Conservation (phyloP, 768 basidiomycete species). For the Leucogyrophana mollusca region DNA sequence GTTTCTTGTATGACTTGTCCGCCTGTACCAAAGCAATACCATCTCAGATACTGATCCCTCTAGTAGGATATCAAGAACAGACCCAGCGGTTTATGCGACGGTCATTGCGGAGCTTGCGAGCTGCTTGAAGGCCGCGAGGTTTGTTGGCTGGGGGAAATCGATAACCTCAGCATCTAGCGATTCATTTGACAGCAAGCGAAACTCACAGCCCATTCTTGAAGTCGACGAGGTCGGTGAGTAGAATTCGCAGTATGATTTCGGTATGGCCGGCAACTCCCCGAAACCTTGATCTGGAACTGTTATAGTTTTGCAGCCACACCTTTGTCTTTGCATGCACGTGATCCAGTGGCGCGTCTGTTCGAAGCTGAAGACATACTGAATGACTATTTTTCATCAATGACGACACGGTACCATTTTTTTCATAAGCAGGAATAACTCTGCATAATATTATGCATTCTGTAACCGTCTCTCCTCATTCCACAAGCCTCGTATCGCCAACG, state of each 20-base stretch:
- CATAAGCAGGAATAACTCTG: too few species aligned
- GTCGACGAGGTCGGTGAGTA: constrained; percentile 49
- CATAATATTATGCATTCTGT: too few species aligned
- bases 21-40: constrained; percentile 50
- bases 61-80: constrained; percentile 26
- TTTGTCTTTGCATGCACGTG: constrained; percentile 9
- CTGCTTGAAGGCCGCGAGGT: constrained; percentile 98
- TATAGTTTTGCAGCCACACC: constrained; percentile 40
- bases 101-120: constrained; percentile 94
- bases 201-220: constrained; percentile 86
- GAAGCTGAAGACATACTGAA: too few species aligned
- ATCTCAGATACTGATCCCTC: constrained; percentile 13
- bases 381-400: too few species aligned
- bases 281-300: constrained; percentile 43
- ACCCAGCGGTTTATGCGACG: constrained; percentile 98
- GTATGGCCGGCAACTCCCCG: constrained; percentile 28
- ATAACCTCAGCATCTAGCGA: constrained; percentile 8
- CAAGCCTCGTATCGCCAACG: too few species aligned
- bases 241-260: constrained; percentile 7
- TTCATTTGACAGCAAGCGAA: constrained; percentile 14
- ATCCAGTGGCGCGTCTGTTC: neutral
- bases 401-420: too few species aligned
- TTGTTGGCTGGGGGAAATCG: constrained; percentile 72
- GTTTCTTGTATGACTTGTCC: constrained; percentile 99
- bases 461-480: too few species aligned